Percentiles rank a stretch among this genome's conserved stretches.
These are phyloP conservation scores for Phylloporus arenicola DNA, from an alignment of 768 basidiomycete species.

Conservation along the genomic window DNA sequence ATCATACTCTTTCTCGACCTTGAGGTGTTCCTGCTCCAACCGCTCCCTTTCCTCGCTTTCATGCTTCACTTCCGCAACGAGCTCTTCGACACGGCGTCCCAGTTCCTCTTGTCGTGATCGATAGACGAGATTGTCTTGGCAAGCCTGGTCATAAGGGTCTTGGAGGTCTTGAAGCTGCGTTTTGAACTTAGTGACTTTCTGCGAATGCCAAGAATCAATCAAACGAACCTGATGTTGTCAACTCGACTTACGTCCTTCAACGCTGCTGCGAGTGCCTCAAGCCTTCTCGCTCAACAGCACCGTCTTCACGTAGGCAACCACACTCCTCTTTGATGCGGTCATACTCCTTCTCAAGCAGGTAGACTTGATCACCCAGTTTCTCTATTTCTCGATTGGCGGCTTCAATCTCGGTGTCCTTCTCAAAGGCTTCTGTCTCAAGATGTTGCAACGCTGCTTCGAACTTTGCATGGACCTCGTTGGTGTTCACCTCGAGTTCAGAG, in stretches of 20 bases:
- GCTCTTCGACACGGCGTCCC: slow-evolving; percentile 65
- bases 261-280: slow-evolving; percentile 60
- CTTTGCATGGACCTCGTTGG: slow-evolving; percentile 63
- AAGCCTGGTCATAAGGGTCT: slow-evolving; percentile 59
- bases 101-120: slow-evolving; percentile 74
- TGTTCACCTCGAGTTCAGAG: slow-evolving; percentile 69
- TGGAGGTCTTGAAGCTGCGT: slow-evolving; percentile 60
- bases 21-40: slow-evolving; percentile 50
- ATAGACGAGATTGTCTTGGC: slow-evolving; percentile 59
- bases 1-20: slow-evolving; percentile 60
- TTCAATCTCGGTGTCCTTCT: slow-evolving; percentile 75
- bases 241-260: slow-evolving; percentile 67
- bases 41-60: slow-evolving; percentile 54
- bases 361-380: slow-evolving; percentile 74
- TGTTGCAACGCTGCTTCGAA: slow-evolving; percentile 72
- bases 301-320: slow-evolving; percentile 66
- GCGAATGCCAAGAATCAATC: slow-evolving; percentile 8
- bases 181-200: slow-evolving; percentile 70
- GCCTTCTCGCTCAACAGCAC: slow-evolving; percentile 59
- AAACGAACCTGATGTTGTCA: background rate
- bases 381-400: slow-evolving; percentile 73
- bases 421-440: slow-evolving; percentile 71
- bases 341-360: slow-evolving; percentile 80
- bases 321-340: slow-evolving; percentile 71
- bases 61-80: slow-evolving; percentile 56